A percentile compares a stretch with the other conserved stretches of the same genome.
phyloP scores from a whole-genome alignment of 345 rosid genomes.

The Gossypium turneri region DNA sequence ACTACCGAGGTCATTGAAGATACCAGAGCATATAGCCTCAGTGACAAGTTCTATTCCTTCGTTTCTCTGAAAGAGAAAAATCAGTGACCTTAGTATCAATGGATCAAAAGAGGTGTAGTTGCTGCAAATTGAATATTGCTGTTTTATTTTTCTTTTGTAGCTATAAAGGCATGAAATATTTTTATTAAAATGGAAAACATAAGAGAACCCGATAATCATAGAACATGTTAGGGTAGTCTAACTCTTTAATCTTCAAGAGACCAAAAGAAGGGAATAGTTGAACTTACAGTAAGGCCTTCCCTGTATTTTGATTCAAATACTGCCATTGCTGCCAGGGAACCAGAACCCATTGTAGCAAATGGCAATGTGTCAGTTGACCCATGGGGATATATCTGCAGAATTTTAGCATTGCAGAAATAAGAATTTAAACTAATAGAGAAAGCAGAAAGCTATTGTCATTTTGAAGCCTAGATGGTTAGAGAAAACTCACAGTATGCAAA shows the following conservation, averaged over 20 bases:
- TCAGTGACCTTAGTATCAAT: slow-evolving; percentile 1
- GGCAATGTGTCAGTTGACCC: slow-evolving; percentile 88
- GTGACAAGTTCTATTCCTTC: slow-evolving; percentile 68
- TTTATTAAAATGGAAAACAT: not conserved
- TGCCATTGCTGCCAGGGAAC: slow-evolving; percentile 89
- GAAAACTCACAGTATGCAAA: slow-evolving; percentile 64
- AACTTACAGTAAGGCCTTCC: slow-evolving; percentile 76
- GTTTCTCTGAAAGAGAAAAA: slow-evolving; percentile 46
- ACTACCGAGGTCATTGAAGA: slow-evolving; percentile 80
- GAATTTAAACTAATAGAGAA: not conserved
- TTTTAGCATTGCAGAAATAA: slow-evolving; percentile 9
- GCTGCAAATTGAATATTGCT: not conserved
- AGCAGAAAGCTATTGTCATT: not conserved
- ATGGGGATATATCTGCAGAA: slow-evolving; percentile 71
- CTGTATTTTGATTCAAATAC: slow-evolving; percentile 73
- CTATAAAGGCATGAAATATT: not conserved
- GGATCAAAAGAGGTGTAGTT: not conserved
- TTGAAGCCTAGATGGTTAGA: not conserved
- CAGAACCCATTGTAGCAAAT: slow-evolving; percentile 89
- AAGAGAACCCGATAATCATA: not conserved
- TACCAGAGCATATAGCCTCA: slow-evolving; percentile 81
- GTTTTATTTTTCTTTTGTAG: not conserved
- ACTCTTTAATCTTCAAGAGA: slow-evolving; percentile 14
- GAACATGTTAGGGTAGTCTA: not conserved
- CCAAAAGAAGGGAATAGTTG: not conserved